Evolutionary conservation across 2,329 filamentous ascomycete species (phyloP).

Genomic region (Chaetothyriales sp.): DNA sequence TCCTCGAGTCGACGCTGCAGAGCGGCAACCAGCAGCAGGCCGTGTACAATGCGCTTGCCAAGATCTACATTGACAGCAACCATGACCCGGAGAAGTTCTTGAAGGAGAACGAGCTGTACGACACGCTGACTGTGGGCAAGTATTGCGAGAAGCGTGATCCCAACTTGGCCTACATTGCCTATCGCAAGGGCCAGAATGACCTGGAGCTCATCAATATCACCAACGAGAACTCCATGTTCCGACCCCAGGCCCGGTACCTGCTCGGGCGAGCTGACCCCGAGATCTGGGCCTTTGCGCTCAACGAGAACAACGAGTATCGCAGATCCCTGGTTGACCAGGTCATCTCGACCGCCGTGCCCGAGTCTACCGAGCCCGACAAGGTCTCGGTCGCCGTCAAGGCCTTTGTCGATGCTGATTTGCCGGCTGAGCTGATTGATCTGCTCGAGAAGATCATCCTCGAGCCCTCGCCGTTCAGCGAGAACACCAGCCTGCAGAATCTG

Average conservation of each 20-base stretch:
- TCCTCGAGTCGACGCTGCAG: conserved; percentile 83
- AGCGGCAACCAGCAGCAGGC: conserved; percentile 91
- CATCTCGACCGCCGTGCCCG: conserved; percentile 84
- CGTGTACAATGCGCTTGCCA: conserved; percentile 91
- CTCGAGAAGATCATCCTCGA: conserved; percentile 99
- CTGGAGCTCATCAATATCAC: conserved; percentile 94
- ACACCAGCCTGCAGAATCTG: conserved; percentile 88
- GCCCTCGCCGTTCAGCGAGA: conserved; percentile 97
- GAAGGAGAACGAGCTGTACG: conserved; percentile 94
- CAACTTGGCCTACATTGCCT: conserved; percentile 87
- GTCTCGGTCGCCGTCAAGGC: conserved; percentile 88
- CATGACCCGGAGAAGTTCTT: conserved; percentile 96
- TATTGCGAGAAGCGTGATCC: conserved; percentile 99
- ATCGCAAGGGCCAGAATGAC: conserved; percentile 93
- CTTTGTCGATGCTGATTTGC: conserved; percentile 81
- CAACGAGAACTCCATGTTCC: conserved; percentile 99
- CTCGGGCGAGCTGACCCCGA: conserved; percentile 79
- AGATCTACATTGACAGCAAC: conserved; percentile 99
- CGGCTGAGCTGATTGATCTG: conserved; percentile 87
- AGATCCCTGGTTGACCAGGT: conserved; percentile 92
- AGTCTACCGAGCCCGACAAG: conserved; percentile 84
- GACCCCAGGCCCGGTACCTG: conserved; percentile 89
- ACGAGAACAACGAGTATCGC: conserved; percentile 88
- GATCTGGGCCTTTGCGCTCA: conserved; percentile 89
- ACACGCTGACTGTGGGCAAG: conserved; percentile 80